phyloP scores from a whole-genome alignment of 352 stramenopile species.

The Plasmopara halstedii region DNA sequence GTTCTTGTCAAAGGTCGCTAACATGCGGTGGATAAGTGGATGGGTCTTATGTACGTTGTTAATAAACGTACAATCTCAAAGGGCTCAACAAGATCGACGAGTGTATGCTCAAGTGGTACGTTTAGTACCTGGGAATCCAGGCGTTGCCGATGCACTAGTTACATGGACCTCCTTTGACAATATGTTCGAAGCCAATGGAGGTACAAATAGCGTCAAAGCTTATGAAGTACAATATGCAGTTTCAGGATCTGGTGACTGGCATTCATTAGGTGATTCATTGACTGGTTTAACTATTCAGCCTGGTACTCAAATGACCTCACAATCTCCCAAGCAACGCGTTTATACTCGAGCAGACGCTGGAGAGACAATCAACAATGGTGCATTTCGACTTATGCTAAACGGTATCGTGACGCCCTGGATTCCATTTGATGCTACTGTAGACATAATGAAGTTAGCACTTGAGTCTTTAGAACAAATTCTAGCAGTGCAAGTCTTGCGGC shows the following conservation, averaged over 20 bases:
- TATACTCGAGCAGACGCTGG: slow-evolving; percentile 38
- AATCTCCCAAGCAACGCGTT: slow-evolving; percentile 34
- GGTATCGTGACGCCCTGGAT: slow-evolving; percentile 48
- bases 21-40: slow-evolving; percentile 3
- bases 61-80: slow-evolving; percentile 3
- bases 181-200: slow-evolving; percentile 4
- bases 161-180: slow-evolving; percentile 43
- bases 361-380: slow-evolving; percentile 38
- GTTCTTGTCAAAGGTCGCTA: neutral
- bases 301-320: slow-evolving; percentile 19
- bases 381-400: slow-evolving; percentile 40
- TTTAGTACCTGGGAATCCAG: slow-evolving; percentile 34
- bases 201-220: slow-evolving; percentile 18
- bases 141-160: slow-evolving; percentile 26
- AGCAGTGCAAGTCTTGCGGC: slow-evolving; percentile 47
- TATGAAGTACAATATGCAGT: slow-evolving; percentile 53
- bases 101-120: slow-evolving; percentile 23
- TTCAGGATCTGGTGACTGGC: slow-evolving; percentile 37
- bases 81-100: slow-evolving; percentile 9
- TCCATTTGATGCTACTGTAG: slow-evolving; percentile 59
- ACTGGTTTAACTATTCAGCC: slow-evolving; percentile 18
- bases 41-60: slow-evolving; percentile 2
- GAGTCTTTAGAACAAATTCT: slow-evolving; percentile 63
- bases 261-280: slow-evolving; percentile 23
- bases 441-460: slow-evolving; percentile 55